phyloP scores from a whole-genome alignment of 805 yeast genomes.

The Ogataea allantospora region DNA sequence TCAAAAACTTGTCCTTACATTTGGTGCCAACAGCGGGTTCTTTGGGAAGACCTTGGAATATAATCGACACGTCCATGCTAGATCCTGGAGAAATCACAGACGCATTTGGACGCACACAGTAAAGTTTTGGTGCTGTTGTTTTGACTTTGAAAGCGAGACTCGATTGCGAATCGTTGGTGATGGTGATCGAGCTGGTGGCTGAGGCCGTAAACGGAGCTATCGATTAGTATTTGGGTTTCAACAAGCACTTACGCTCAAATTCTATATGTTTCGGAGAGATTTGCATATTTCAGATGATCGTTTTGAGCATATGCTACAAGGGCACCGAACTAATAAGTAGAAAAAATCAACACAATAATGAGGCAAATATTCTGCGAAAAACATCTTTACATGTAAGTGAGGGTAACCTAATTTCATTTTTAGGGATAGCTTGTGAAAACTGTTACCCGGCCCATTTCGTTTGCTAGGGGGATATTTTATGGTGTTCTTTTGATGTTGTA shows the following conservation, averaged over 20 bases:
- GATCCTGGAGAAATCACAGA: constrained; percentile 75
- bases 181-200: constrained; percentile 59
- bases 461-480: no score
- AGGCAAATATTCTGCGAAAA: constrained; percentile 13
- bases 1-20: constrained; percentile 89
- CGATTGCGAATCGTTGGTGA: constrained; percentile 53
- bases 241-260: constrained; percentile 64
- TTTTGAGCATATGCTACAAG: constrained; percentile 6
- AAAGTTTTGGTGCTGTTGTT: constrained; percentile 94
- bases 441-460: constrained; percentile 7
- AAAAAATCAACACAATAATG: constrained; percentile 13
- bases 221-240: constrained; percentile 3
- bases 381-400: constrained; percentile 12
- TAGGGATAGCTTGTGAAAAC: not conserved
- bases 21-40: constrained; percentile 73
- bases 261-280: constrained; percentile 72
- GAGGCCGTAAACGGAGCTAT: constrained; percentile 74
- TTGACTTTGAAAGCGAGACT: constrained; percentile 89
- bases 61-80: constrained; percentile 70
- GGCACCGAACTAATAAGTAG: constrained; percentile 6
- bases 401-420: constrained; percentile 11
- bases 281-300: constrained; percentile 46
- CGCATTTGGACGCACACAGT: constrained; percentile 96
- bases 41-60: constrained; percentile 76
- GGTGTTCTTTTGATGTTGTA: no score